phyloP scores from a whole-genome alignment of 768 basidiomycete genomes.

The Psilocybe sp. region DNA sequence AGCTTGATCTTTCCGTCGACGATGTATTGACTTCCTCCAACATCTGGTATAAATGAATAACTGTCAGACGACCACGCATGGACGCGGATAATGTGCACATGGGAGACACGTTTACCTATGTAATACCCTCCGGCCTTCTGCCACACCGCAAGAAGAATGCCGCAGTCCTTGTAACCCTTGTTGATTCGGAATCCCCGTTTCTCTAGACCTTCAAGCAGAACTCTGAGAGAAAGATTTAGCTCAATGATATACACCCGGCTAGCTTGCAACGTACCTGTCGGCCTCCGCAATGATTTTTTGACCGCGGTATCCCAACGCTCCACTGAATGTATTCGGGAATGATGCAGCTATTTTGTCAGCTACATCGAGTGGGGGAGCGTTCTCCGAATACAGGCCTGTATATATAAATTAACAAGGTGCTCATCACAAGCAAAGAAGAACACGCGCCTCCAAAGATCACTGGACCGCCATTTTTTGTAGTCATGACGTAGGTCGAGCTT shows the following conservation, averaged over 20 bases:
- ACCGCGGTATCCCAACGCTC: constrained; percentile 28
- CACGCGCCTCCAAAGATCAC: constrained; percentile 22
- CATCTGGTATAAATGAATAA: constrained; percentile 31
- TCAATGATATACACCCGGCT: background rate
- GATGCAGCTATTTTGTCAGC: constrained; percentile 49
- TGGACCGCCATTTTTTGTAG: constrained; percentile 36
- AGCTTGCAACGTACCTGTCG: constrained; percentile 42
- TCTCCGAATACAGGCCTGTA: constrained; percentile 43
- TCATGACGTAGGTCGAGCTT: constrained; percentile 55
- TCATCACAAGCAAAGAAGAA: background rate
- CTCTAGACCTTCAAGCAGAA: constrained; percentile 50
- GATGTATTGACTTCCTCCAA: constrained; percentile 59
- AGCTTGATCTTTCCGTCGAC: constrained; percentile 69
- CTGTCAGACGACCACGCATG: background rate
- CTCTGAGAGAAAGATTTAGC: constrained; percentile 11
- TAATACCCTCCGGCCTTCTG: constrained; percentile 63
- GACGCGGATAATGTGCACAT: background rate
- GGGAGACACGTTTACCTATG: constrained; percentile 38
- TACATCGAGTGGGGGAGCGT: constrained; percentile 43
- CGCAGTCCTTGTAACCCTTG: constrained; percentile 48
- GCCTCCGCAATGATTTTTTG: constrained; percentile 44
- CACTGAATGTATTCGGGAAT: constrained; percentile 35
- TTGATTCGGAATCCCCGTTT: constrained; percentile 56
- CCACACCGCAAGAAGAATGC: constrained; percentile 47
- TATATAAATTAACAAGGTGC: background rate